Evolutionary conservation across 2,329 filamentous ascomycete genomes (phyloP).

Genomic region (Apiospora pterosperma): DNA sequence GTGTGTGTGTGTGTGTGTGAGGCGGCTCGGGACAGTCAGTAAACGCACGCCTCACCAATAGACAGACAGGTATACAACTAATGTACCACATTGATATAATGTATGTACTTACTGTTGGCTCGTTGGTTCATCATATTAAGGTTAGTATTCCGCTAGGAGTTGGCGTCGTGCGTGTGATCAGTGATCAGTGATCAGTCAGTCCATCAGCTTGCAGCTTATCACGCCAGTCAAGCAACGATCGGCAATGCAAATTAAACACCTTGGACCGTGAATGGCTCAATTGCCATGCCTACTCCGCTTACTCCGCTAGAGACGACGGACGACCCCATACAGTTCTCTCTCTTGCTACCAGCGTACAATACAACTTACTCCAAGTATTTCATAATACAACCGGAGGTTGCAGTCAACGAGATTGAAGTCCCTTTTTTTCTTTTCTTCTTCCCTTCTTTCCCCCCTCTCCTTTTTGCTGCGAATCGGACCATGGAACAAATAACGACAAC

Average conservation of each 20-base stretch:
- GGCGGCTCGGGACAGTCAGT: too few species aligned
- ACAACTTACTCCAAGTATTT: neutral
- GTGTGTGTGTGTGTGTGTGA: too few species aligned
- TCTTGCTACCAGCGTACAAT: neutral
- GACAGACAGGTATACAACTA: too few species aligned
- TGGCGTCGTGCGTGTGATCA: neutral
- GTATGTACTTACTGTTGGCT: neutral
- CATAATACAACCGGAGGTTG: neutral
- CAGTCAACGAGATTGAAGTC: neutral
- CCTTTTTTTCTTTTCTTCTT: too few species aligned
- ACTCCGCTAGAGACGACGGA: conserved; percentile 6
- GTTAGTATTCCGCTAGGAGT: neutral
- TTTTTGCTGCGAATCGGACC: too few species aligned
- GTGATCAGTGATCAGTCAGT: neutral
- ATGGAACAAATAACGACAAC: neutral
- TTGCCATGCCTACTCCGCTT: conserved; percentile 7
- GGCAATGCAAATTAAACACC: conserved; percentile 11
- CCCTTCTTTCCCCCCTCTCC: too few species aligned
- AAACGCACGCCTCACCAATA: too few species aligned
- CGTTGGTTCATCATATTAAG: neutral
- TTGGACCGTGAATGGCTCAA: conserved; percentile 6
- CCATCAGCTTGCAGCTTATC: neutral
- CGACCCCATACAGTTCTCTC: neutral
- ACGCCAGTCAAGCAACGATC: conserved; percentile 8
- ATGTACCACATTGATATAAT: too few species aligned